These are phyloP conservation scores for Ogataea trehaloabstinens DNA, from an alignment of 805 yeast species.

Conservation along the genomic window DNA sequence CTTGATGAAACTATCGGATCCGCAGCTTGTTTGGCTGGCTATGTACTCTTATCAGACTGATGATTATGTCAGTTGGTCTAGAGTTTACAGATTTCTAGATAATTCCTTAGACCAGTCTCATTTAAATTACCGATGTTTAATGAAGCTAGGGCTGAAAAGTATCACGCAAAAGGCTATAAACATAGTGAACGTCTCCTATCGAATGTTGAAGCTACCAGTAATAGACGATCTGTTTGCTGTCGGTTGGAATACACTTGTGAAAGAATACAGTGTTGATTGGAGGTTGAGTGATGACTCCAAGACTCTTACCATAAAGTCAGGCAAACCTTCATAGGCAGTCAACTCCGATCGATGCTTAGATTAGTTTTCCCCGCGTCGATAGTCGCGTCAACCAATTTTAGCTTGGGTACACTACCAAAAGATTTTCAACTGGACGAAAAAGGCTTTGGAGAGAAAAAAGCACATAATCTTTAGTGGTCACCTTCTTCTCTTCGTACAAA, in stretches of 20 bases:
- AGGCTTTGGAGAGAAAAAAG: no score
- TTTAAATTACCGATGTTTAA: conserved; percentile 26
- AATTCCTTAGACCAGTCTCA: conserved; percentile 9
- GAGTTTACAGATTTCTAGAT: conserved; percentile 14
- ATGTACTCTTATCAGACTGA: conserved; percentile 29
- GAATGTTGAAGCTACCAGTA: conserved; percentile 27
- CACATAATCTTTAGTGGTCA: no score
- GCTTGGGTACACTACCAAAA: no score
- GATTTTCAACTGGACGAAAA: no score
- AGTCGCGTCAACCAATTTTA: no score
- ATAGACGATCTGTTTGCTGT: conserved; percentile 34
- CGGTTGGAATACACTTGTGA: conserved; percentile 23
- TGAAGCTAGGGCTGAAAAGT: conserved; percentile 40
- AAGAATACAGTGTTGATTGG: conserved; percentile 33
- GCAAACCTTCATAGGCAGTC: conserved; percentile 7
- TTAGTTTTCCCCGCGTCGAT: no score
- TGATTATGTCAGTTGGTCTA: conserved; percentile 35
- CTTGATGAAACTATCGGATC: conserved; percentile 2
- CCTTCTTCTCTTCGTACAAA: no score
- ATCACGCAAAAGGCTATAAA: conserved; percentile 35
- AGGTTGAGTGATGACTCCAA: conserved; percentile 26
- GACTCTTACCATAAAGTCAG: conserved; percentile 29
- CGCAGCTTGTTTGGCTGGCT: conserved; percentile 6
- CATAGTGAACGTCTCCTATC: conserved; percentile 39
- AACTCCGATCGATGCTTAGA: no score